These are phyloP conservation scores for Penicillium chermesinum DNA, from an alignment of 495 filamentous ascomycete genomes.

Conservation along the genomic window DNA sequence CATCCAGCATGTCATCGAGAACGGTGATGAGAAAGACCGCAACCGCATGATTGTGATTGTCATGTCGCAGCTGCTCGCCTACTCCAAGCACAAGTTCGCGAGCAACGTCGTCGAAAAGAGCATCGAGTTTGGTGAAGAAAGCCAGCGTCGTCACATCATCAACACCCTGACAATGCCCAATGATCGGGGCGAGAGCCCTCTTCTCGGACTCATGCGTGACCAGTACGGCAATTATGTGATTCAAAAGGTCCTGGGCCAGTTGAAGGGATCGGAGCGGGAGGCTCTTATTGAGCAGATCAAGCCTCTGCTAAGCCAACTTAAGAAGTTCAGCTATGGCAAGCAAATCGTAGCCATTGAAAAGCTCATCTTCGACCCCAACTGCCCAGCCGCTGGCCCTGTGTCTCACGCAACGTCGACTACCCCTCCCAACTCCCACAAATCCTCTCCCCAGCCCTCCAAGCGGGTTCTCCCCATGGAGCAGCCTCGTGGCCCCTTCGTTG, in stretches of 20 bases:
- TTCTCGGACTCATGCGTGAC: constrained; percentile 79
- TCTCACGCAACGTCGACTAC: constrained; percentile 34
- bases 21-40: constrained; percentile 73
- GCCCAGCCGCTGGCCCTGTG: constrained; percentile 17
- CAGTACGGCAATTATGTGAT: constrained; percentile 96
- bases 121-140: constrained; percentile 64
- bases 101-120: constrained; percentile 98
- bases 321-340: constrained; percentile 70
- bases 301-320: constrained; percentile 65
- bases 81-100: constrained; percentile 94
- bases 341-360: constrained; percentile 72
- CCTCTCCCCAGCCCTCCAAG: constrained; percentile 39
- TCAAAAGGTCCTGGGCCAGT: constrained; percentile 72
- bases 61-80: constrained; percentile 60
- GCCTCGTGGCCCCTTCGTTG: constrained; percentile 27
- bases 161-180: constrained; percentile 54
- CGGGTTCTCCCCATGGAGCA: constrained; percentile 32
- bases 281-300: constrained; percentile 67
- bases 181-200: constrained; percentile 59
- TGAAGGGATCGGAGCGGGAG: constrained; percentile 60
- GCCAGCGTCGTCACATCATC: constrained; percentile 69
- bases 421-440: constrained; percentile 45
- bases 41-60: constrained; percentile 68
- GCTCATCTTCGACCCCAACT: constrained; percentile 46
- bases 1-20: constrained; percentile 85